These are phyloP conservation scores for Phytophthora kernoviae DNA, from an alignment of 352 stramenopile genomes.

Conservation along the genomic window DNA sequence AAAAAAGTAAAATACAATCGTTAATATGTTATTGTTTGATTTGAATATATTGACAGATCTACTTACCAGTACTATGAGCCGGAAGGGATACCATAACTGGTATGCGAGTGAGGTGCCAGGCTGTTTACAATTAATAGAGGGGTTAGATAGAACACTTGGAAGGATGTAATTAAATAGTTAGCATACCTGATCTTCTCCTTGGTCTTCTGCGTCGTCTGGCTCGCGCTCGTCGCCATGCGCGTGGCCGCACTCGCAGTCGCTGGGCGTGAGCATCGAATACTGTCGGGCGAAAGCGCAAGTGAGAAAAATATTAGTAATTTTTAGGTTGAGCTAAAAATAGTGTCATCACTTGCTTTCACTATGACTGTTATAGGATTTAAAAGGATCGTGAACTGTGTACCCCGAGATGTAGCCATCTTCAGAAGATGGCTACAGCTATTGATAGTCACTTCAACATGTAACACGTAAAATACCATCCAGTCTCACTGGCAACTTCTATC, in stretches of 20 bases:
- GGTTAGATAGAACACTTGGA: not conserved
- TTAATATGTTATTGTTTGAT: not conserved
- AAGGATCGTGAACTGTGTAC: not conserved
- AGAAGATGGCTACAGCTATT: slow-evolving; percentile 1
- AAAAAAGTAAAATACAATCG: not conserved
- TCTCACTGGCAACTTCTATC: not conserved
- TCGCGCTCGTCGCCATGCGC: slow-evolving; percentile 28
- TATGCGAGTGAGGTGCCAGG: slow-evolving; percentile 43
- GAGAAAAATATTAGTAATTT: not conserved
- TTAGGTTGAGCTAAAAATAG: not conserved
- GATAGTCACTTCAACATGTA: slow-evolving; percentile 1
- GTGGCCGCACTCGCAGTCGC: slow-evolving; percentile 37
- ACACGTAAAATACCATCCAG: slow-evolving; percentile 1
- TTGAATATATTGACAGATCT: slow-evolving; percentile 5
- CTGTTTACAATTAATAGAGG: slow-evolving; percentile 9
- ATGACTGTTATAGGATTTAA: not conserved
- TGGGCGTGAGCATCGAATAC: slow-evolving; percentile 29
- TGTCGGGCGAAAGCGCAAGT: slow-evolving; percentile 2
- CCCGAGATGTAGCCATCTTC: not conserved
- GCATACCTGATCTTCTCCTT: slow-evolving; percentile 22
- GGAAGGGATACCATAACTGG: slow-evolving; percentile 79
- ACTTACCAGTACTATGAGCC: slow-evolving; percentile 58
- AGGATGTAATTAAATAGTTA: not conserved
- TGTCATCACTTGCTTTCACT: too few species aligned
- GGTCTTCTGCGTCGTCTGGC: slow-evolving; percentile 8